Base-by-base conservation (phyloP, 208 protist genomes). In the Paratrypanosoma confusum region DNA sequence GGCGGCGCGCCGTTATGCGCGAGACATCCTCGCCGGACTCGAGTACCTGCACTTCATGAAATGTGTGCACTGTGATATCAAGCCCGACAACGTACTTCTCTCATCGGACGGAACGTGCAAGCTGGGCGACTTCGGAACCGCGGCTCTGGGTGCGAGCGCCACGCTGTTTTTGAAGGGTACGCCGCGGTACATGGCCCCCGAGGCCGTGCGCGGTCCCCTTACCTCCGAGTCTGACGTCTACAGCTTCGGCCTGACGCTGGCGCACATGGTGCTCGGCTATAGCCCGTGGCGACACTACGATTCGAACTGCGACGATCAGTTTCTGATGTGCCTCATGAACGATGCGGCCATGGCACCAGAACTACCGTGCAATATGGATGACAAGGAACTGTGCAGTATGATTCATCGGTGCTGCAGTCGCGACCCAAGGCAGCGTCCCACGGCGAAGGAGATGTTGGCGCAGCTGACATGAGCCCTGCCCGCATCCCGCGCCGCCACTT, bases 51-150 rank as follows among this genome's bases (percentile, higher is more conserved):
- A 68, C 35, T 16, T 11, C 21, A 49, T 35, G 50, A 48, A 50
- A 8, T 35, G 50, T 51, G 78, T 89, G 24, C 80, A 89, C 63
- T 72, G 77, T 39, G 80, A 89, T 49, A 34, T 89, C 3, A 89
- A 89, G 57, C 72, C 72, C 2, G 72, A 62, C 18, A 89, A 89
- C 50, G 66, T 89, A 16, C 53, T 89, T 7, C 40, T 89, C 6
- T 42, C 56, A 13, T 36, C 37, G 8, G 61, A 68, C 22, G 56
- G 61, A 25, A 40, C 16, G 4, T 68, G 58, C 31, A 68, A 68
- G 37, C 39, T 68, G 27, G 48, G 38, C 33, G 61, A 68, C 50
- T 68, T 68, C 46, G 61, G 61, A 16, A 21, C 61, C 11, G 61
- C 51, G 11, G 36, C 31, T 22, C 54, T 61, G 18, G 14, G n/a